Evolutionary conservation across 164 flowering plant genomes (phyloP).

Genomic region (Stephania yunnanensis): DNA sequence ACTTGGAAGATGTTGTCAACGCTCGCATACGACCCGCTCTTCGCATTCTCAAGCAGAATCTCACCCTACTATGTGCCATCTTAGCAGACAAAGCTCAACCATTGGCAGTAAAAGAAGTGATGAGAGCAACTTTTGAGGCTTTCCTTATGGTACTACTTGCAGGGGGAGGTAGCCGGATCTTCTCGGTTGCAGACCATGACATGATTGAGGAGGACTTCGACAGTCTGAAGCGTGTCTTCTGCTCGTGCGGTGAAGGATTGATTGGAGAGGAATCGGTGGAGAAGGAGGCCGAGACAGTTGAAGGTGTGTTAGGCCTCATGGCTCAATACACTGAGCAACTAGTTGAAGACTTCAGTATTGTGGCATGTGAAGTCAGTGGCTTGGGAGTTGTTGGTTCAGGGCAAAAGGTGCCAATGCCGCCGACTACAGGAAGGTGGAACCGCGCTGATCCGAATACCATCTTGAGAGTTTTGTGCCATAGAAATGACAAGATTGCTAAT

Average conservation of each 20-base stretch:
- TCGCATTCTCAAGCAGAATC: constrained; percentile 74
- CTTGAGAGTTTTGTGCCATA: constrained; percentile 72
- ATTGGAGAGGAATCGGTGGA: constrained; percentile 62
- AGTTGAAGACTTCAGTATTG: constrained; percentile 78
- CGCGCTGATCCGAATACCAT: constrained; percentile 88
- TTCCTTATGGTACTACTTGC: constrained; percentile 85
- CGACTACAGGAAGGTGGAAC: constrained; percentile 87
- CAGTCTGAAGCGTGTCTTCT: constrained; percentile 53
- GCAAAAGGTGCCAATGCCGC: constrained; percentile 78
- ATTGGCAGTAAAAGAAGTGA: constrained; percentile 66
- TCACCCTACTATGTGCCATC: constrained; percentile 59
- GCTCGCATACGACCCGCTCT: constrained; percentile 70
- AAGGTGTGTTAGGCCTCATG: constrained; percentile 71
- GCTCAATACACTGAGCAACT: constrained; percentile 68
- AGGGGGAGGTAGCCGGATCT: constrained; percentile 60
- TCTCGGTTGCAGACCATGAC: constrained; percentile 49
- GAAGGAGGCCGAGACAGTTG: constrained; percentile 63
- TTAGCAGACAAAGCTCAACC: constrained; percentile 65
- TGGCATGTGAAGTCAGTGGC: constrained; percentile 65
- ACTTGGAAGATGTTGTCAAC: constrained; percentile 50
- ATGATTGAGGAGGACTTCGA: constrained; percentile 77
- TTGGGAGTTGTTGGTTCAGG: constrained; percentile 39
- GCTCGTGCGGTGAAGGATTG: constrained; percentile 65
- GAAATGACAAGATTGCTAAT: constrained; percentile 69
- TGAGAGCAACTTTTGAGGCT: constrained; percentile 83